Conservation (phyloP, 2,329 filamentous ascomycete species). For the Botrytis medusae region DNA sequence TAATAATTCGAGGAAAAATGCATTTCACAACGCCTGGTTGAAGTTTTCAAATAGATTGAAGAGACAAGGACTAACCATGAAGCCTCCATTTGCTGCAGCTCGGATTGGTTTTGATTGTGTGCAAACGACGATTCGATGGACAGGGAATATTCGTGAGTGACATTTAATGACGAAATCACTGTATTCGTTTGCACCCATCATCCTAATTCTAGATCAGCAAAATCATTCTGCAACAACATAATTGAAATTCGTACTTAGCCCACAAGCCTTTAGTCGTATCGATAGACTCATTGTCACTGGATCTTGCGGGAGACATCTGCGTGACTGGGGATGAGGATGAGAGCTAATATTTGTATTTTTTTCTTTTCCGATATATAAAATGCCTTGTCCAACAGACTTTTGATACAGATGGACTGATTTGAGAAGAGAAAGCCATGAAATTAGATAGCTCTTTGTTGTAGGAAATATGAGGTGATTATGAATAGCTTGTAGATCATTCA, state of each 20-base stretch:
- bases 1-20: not conserved
- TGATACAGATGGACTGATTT: not conserved
- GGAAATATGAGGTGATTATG: not conserved
- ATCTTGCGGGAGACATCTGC: not conserved
- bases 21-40: not conserved
- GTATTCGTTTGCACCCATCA: slow-evolving; percentile 22
- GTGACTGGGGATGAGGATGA: not conserved
- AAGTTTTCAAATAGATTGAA: not conserved
- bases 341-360: not conserved
- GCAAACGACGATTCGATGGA: slow-evolving; percentile 31
- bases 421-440: not conserved
- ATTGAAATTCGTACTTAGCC: not conserved
- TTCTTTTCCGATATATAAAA: not conserved
- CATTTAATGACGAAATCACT: slow-evolving; percentile 29
- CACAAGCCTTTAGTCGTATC: not conserved
- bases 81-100: slow-evolving; percentile 24
- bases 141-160: slow-evolving; percentile 25
- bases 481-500: not conserved
- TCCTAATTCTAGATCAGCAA: not conserved
- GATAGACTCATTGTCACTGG: not conserved
- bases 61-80: slow-evolving; percentile 22
- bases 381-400: not conserved
- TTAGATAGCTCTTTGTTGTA: not conserved
- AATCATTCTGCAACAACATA: not conserved
- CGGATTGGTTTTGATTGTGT: slow-evolving; percentile 27